Base-by-base conservation (phyloP, 352 stramenopile species). In the Saprolegnia diclina region DNA sequence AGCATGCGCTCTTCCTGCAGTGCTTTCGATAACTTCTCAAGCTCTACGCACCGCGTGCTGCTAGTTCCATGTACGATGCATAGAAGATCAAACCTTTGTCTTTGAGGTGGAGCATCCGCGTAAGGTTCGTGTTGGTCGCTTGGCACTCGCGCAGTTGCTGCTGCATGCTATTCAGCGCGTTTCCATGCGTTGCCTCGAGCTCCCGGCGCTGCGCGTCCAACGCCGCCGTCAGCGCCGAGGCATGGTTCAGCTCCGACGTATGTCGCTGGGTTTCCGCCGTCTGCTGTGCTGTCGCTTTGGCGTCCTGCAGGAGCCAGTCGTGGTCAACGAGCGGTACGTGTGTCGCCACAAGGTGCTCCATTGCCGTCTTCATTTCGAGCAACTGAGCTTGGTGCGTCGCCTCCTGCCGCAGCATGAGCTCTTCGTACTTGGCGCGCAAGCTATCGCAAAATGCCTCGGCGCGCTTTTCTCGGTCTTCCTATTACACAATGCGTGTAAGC, bases 401-500 rank as follows among this genome's bases (percentile, higher is more conserved):
- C 11, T 59, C 50, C n/a, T 69, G 63, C 18, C 14, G 9, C 19
- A 37, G 29, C 22, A 69, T 37, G 16, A 69, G 24, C 0, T 57
- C 42, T 22, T 69, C 63, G 53, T 69, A 69, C 45, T 45, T 61
- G 32, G 35, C 21, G 19, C 35, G 63, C 42, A 69, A 16, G n/a
- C 35, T 62, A 6, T 21, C 18, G 38, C 63, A 69, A 46, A 61
- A 69, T 5, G 26, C 63, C 6, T 61, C 53, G 3, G 63, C 44
- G 24, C 50, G n/a, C 32, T 52, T 59, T 1, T 63, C 63, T 13
- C 53, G 63, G n/a, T 69, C 63, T 38, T 69, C 57, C 63, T 69
- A 44, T 14, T 37, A 44, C 29, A 5, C 29, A 2, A 35, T 35
- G 29, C 29, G 14, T 57, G 0, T 3, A 22, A 26, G 24, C 32